A percentile compares a stretch with the other conserved stretches of the same genome.
Evolutionary conservation across 371 early-diverging fungal species (phyloP).

Genomic region (Gilbertella persicaria): DNA sequence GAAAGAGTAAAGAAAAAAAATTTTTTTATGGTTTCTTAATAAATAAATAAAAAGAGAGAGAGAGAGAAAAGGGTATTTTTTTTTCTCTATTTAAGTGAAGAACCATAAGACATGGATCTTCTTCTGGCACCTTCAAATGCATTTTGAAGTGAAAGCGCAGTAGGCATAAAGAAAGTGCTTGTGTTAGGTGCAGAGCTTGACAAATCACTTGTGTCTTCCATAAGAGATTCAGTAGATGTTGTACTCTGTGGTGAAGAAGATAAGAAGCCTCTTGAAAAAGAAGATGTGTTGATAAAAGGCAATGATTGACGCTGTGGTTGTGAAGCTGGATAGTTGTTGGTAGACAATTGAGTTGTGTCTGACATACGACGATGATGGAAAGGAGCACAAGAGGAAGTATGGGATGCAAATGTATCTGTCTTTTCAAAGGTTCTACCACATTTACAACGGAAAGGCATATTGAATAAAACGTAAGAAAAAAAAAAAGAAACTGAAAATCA

Average conservation of each 20-base stretch:
- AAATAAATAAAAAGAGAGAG: neutral
- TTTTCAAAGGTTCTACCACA: constrained; percentile 60
- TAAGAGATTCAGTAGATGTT: constrained; percentile 19
- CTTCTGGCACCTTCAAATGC: constrained; percentile 56
- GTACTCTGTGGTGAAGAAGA: constrained; percentile 27
- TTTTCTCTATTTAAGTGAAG: neutral
- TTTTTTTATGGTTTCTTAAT: neutral
- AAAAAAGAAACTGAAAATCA: constrained; percentile 10
- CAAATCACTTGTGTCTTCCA: constrained; percentile 7
- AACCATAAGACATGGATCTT: constrained; percentile 50
- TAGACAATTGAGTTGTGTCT: constrained; percentile 29
- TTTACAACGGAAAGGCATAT: constrained; percentile 58
- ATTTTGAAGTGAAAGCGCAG: constrained; percentile 48
- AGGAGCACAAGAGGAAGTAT: constrained; percentile 51
- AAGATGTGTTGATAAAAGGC: constrained; percentile 24
- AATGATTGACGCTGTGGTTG: constrained; percentile 23
- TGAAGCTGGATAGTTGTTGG: constrained; percentile 6
- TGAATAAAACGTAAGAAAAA: constrained; percentile 11
- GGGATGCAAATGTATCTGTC: constrained; percentile 50
- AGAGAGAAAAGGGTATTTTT: neutral
- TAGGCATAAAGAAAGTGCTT: constrained; percentile 43
- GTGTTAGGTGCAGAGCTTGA: constrained; percentile 17
- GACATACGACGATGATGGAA: constrained; percentile 52
- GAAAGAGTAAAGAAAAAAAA: constrained; percentile 4
- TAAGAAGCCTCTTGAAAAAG: constrained; percentile 23